These are phyloP conservation scores for Xanthoconium separans DNA, from an alignment of 1,284 basidiomycete genomes.

Conservation along the genomic window DNA sequence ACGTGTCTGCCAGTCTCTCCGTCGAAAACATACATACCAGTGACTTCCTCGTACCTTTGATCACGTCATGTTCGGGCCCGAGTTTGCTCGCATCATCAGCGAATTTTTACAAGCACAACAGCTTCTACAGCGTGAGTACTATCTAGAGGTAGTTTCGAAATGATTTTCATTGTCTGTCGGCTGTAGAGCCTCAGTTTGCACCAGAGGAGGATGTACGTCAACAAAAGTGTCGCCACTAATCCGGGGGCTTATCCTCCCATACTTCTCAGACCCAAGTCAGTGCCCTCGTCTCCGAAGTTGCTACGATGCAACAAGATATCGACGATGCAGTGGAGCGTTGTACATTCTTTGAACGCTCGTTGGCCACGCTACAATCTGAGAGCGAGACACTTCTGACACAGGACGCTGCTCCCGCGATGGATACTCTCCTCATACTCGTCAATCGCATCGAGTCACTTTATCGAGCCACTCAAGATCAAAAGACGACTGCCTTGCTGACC, in stretches of 20 bases:
- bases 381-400: background rate
- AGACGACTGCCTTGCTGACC: background rate
- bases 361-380: conserved; percentile 1
- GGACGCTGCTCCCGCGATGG: conserved; percentile 10
- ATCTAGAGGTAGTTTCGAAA: too few species aligned
- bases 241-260: background rate
- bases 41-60: background rate
- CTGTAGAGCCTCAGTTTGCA: too few species aligned
- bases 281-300: background rate
- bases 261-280: conserved; percentile 4
- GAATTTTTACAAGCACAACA: too few species aligned
- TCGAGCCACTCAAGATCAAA: background rate
- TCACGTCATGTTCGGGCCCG: background rate
- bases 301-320: conserved; percentile 13
- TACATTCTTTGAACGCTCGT: background rate
- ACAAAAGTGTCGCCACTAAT: background rate
- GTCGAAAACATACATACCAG: background rate
- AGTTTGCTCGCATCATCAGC: background rate
- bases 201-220: conserved; percentile 1
- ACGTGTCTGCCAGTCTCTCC: too few species aligned
- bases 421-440: conserved; percentile 13
- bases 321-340: background rate
- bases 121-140: too few species aligned
- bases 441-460: conserved; percentile 10
- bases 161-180: background rate